phyloP scores from a whole-genome alignment of 148 eudicot genomes.

The Euryodendron excelsum region DNA sequence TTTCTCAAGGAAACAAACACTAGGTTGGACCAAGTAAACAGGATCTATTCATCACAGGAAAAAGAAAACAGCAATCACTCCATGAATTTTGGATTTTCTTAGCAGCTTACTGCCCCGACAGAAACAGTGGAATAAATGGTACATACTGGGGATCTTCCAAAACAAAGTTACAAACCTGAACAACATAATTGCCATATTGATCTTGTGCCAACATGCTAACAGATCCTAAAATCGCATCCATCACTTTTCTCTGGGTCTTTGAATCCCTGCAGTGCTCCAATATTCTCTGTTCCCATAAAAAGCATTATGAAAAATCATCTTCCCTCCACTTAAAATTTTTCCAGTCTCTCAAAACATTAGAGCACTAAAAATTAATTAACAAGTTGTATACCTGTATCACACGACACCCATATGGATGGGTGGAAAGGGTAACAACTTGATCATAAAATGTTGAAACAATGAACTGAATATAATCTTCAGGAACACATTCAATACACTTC shows the following conservation, averaged over 20 bases:
- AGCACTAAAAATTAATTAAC: background rate
- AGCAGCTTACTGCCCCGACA: background rate
- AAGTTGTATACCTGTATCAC: conserved; percentile 73
- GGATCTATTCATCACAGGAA: background rate
- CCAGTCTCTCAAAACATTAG: background rate
- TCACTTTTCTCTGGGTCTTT: conserved; percentile 79
- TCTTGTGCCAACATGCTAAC: conserved; percentile 98
- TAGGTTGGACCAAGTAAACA: conserved; percentile 4
- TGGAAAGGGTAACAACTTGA: conserved; percentile 94
- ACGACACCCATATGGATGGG: conserved; percentile 99
- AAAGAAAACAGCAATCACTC: background rate
- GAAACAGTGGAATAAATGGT: background rate
- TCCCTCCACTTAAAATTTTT: background rate
- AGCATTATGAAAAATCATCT: background rate
- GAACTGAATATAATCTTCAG: conserved; percentile 89
- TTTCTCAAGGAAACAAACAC: background rate
- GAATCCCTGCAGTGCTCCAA: conserved; percentile 88
- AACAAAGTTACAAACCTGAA: conserved; percentile 64
- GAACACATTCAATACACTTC: conserved; percentile 97
- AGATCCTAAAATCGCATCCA: conserved; percentile 84
- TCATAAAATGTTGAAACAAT: conserved; percentile 79
- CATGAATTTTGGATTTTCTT: background rate
- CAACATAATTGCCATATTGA: conserved; percentile 97
- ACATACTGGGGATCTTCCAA: background rate
- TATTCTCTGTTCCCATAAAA: conserved; percentile 61